Evolutionary conservation across 139 green algal species (phyloP), one percentile per base, ranked within the genome.

Genomic region (Chlorella sp.): DNA sequence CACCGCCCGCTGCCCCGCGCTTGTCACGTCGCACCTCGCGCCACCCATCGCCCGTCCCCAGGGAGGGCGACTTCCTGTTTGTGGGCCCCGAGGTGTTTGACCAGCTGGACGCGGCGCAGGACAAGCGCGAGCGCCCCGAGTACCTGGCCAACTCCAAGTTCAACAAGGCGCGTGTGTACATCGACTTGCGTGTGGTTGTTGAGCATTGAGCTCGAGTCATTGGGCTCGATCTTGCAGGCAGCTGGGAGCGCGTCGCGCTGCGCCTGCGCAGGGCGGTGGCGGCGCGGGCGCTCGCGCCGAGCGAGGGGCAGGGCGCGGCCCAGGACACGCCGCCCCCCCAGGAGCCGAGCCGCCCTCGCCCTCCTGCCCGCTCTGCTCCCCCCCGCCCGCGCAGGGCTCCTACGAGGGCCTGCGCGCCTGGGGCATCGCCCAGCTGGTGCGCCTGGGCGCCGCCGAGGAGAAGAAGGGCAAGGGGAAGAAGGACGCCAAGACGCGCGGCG

Each of bases 11-110:
- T n/a, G n/a, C n/a, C n/a, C n/a, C 60, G 17, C 46, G 11, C 62
- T 51, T 1, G 8, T 21, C 61, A 1, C 36, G 27, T 35, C 45
- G 40, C 50, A 2, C 25, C 17, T n/a, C 80, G 79, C 50, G 23
- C 14, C 40, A 7, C 62, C 62, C 27, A 3, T 8, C 65, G 9
- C 31, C 31, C 31, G 3, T 17, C 9, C 38, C 23, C 60, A 77
- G 72, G 5, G 76, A 85, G 27, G 90, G 91, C 8, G 90, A 97
- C 79, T 93, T 87, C 67, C 27, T 97, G 65, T 98, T 93, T 75
- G 55, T 98, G 29, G 51, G 85, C 11, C 87, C 90, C 1, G 67
- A 79, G 0, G 76, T 77, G 27, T 88, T 94, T 77, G 83, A 92
- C 69, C 61, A 86, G 63, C 40, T 88, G 68, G 69, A 79, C 40